Conservation (phyloP, 345 rosid genomes). For the Rhodomyrtus tomentosa region DNA sequence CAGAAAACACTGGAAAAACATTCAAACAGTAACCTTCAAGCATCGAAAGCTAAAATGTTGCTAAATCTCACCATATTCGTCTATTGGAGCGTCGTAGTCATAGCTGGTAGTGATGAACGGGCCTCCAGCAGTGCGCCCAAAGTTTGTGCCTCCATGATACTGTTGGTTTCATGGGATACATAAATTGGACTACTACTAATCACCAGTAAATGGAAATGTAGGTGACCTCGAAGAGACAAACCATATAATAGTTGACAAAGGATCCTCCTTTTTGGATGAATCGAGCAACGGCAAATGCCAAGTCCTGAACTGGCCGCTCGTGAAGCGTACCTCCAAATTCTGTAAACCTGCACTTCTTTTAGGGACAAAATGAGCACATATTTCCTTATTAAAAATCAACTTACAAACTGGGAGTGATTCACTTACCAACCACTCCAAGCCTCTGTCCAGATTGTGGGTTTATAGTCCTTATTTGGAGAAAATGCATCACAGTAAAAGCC, state of each 20-base stretch:
- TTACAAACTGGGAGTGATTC: not conserved
- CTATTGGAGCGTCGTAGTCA: conserved; percentile 94
- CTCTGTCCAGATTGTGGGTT: conserved; percentile 96
- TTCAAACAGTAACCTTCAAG: not conserved
- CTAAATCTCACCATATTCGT: conserved; percentile 74
- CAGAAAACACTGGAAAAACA: not conserved
- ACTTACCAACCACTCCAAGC: conserved; percentile 99
- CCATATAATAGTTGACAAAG: conserved; percentile 95
- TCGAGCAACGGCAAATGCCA: conserved; percentile 92
- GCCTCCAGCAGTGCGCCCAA: conserved; percentile 97
- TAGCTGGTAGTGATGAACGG: conserved; percentile 97
- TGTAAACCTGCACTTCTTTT: conserved; percentile 48
- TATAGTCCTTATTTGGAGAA: conserved; percentile 90
- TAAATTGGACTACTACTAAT: not conserved
- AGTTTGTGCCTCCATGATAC: conserved; percentile 99
- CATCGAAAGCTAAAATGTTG: not conserved
- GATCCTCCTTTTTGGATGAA: conserved; percentile 98
- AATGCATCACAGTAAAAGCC: conserved; percentile 98
- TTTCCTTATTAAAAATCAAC: not conserved
- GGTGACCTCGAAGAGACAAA: conserved; percentile 5
- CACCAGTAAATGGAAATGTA: not conserved
- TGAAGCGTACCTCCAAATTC: conserved; percentile 94
- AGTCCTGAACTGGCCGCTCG: conserved; percentile 92
- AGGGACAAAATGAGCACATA: not conserved
- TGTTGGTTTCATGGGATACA: conserved; percentile 13